Evolutionary conservation across 2,329 filamentous ascomycete species (phyloP), one percentile per base, ranked within the genome.

Genomic region (Didymella sp.): DNA sequence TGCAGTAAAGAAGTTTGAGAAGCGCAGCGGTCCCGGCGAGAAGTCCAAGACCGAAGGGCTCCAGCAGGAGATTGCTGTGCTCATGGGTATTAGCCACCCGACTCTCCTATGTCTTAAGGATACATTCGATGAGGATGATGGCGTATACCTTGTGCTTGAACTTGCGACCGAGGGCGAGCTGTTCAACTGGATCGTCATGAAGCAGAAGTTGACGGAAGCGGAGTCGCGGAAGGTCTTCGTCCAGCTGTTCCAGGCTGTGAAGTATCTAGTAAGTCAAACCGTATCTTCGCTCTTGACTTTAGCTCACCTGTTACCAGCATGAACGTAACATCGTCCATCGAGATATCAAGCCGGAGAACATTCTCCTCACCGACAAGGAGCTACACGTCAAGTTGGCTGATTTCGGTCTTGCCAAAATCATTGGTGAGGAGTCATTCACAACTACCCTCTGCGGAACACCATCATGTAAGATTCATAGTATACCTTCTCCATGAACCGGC

Each of bases 331-430:
- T 99, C 74, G 93, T 98, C 5, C 95, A 99, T 75, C 89, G 95
- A 56, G 95, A 99, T 69, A 97, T 99, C 78, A 98, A 97, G 77
- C 94, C 93, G 0, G 94, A 98, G 73, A 98, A 98, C 70, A 98
- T 99, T 30, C 80, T 99, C 8, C 80, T 99, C 31, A 87, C 89
- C 5, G 92, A 97, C 77, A 92, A 91, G 70, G 84, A 95, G 30
- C 79, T 97, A 25, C 88, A 88, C 57, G 89, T 96, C 62, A 99
- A 99, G 78, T 80, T 99, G 59, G 95, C 93, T 19, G 95, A 99
- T 76, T 99, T 99, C 77, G 95, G 95, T 42, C 84, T 99, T 33
- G 94, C 95, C 38, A 99, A 99, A 79, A 98, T 99, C 64, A 96
- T 99, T 64, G 96, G 96, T 61, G 95, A 99, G 75, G 92, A 97